Conservation (phyloP, 805 yeast species). For the Ogataea pilisensis region DNA sequence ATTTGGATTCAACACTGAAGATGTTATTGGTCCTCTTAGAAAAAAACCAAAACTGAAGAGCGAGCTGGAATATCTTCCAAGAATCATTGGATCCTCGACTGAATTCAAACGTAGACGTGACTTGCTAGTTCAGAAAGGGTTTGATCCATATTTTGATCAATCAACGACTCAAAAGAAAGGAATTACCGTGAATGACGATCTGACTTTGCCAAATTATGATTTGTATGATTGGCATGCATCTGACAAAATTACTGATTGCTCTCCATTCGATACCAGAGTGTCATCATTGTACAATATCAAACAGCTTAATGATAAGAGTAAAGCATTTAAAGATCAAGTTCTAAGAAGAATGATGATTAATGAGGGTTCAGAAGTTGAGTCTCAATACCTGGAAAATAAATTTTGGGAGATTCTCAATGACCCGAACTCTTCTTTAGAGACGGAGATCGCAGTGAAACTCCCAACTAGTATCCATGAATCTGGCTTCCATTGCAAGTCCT, state of each 20-base stretch:
- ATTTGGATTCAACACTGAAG: constrained; percentile 8
- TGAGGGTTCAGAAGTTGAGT: constrained; percentile 14
- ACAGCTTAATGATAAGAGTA: constrained; percentile 56
- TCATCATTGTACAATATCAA: constrained; percentile 52
- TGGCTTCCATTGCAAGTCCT: constrained; percentile 28
- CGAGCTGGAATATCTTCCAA: constrained; percentile 26
- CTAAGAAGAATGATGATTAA: constrained; percentile 18
- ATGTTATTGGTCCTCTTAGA: constrained; percentile 3
- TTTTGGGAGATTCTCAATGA: constrained; percentile 40
- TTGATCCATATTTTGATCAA: constrained; percentile 45
- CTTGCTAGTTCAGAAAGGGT: constrained; percentile 46
- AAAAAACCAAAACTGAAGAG: constrained; percentile 2
- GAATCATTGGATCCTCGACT: constrained; percentile 42
- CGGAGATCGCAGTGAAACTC: constrained; percentile 33
- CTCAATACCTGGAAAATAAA: constrained; percentile 35
- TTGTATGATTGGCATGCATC: constrained; percentile 42
- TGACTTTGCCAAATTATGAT: constrained; percentile 38
- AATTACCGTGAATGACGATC: constrained; percentile 30
- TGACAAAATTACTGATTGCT: constrained; percentile 35
- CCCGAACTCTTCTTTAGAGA: constrained; percentile 28
- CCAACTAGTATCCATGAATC: constrained; percentile 38
- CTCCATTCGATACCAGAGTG: constrained; percentile 34
- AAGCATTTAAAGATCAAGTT: constrained; percentile 33
- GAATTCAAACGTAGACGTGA: constrained; percentile 45
- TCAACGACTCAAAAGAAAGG: constrained; percentile 41